Conservation (phyloP, 495 filamentous ascomycete genomes). For the Aspergillus taichungensis region DNA sequence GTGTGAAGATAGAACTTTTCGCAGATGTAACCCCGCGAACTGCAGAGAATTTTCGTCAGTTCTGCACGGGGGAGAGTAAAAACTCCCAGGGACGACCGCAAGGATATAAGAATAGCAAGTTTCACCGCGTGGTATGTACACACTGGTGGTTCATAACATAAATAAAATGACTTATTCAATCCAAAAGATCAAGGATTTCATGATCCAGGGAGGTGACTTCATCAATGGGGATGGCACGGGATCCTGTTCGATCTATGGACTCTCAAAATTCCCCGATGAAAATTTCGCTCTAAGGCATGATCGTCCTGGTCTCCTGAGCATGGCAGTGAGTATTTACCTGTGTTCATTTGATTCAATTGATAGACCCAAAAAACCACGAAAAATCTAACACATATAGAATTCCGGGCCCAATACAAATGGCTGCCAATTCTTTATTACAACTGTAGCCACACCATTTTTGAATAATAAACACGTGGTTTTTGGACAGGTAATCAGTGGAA, state of each 20-base stretch:
- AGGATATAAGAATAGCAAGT: slow-evolving; percentile 90
- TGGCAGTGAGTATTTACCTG: slow-evolving; percentile 62
- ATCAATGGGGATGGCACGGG: slow-evolving; percentile 89
- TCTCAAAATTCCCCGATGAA: slow-evolving; percentile 79
- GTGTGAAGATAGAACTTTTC: slow-evolving; percentile 92
- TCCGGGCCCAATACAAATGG: slow-evolving; percentile 91
- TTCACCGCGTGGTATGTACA: slow-evolving; percentile 79
- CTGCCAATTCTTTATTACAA: slow-evolving; percentile 96
- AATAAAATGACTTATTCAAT: background rate
- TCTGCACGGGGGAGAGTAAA: slow-evolving; percentile 92
- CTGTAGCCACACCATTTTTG: slow-evolving; percentile 75
- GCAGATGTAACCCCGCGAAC: slow-evolving; percentile 75
- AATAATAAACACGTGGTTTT: slow-evolving; percentile 95
- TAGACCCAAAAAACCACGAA: background rate
- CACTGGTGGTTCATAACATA: background rate
- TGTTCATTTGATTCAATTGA: no score
- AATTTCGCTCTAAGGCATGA: slow-evolving; percentile 79
- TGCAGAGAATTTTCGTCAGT: slow-evolving; percentile 94
- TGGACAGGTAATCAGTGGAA: slow-evolving; percentile 79
- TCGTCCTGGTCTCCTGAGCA: slow-evolving; percentile 69
- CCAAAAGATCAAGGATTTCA: slow-evolving; percentile 86
- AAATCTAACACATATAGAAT: slow-evolving; percentile 46
- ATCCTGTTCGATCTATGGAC: slow-evolving; percentile 77
- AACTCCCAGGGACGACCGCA: slow-evolving; percentile 69
- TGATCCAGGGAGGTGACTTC: slow-evolving; percentile 97